Evolutionary conservation across 805 yeast species (phyloP).

Genomic region (Saccharomyces mikatae): DNA sequence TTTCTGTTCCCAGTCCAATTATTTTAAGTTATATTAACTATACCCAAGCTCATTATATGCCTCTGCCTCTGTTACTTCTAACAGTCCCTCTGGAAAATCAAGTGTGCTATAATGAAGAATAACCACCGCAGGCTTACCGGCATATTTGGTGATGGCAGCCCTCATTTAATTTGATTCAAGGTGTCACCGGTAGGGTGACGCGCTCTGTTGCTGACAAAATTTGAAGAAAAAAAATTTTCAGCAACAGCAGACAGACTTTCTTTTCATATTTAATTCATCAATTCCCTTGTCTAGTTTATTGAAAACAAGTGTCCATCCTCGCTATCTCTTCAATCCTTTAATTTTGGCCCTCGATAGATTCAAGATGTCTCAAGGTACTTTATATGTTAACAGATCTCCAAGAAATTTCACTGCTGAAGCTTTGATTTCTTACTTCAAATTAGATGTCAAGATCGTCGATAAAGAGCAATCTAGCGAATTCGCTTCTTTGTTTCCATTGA

Average conservation of each 20-base stretch:
- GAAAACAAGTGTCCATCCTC: neutral
- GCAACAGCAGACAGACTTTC: neutral
- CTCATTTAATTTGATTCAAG: neutral
- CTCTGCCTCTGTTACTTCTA: neutral
- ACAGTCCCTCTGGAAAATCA: neutral
- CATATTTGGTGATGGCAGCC: neutral
- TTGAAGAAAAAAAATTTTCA: neutral
- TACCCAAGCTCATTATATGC: neutral
- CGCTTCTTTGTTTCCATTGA: slow-evolving; percentile 52
- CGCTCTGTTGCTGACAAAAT: neutral
- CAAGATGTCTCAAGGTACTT: slow-evolving; percentile 63
- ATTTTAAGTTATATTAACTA: neutral
- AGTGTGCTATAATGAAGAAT: neutral
- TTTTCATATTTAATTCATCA: neutral
- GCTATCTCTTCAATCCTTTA: neutral
- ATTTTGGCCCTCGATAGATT: neutral
- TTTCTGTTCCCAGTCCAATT: neutral
- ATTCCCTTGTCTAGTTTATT: neutral
- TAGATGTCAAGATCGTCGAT: slow-evolving; percentile 49
- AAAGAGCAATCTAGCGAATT: slow-evolving; percentile 24
- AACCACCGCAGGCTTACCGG: neutral
- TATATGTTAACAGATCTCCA: slow-evolving; percentile 35
- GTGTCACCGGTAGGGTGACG: neutral
- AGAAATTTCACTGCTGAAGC: slow-evolving; percentile 32
- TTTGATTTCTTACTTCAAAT: slow-evolving; percentile 48